These are phyloP conservation scores for Avena eriantha DNA, from an alignment of 176 grass and related monocot genomes.

Conservation along the genomic window DNA sequence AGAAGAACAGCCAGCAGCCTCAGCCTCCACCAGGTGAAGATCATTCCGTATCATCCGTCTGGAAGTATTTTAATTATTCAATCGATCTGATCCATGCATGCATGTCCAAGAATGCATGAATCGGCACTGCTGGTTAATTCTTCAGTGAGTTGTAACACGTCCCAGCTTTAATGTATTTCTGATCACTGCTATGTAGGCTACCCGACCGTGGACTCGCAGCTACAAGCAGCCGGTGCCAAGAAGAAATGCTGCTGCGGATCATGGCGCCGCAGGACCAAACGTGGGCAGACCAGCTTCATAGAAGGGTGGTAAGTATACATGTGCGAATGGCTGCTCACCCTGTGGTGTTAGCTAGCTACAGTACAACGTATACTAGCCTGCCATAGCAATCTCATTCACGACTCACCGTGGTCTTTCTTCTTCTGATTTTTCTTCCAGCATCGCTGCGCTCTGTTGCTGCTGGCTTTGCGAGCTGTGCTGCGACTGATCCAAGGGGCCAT, in stretches of 20 bases:
- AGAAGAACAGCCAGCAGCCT: slow-evolving; percentile 1
- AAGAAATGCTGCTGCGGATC: slow-evolving; percentile 40
- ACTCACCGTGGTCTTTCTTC: neutral
- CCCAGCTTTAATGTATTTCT: neutral
- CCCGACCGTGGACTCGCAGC: slow-evolving; percentile 30
- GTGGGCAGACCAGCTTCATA: slow-evolving; percentile 46
- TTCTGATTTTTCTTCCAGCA: slow-evolving; percentile 20
- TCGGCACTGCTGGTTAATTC: neutral
- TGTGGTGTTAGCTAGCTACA: no score
- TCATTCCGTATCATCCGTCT: neutral
- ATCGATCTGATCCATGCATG: neutral
- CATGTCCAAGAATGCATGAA: neutral
- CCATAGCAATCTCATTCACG: neutral
- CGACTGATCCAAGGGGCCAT: slow-evolving; percentile 23
- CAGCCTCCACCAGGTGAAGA: slow-evolving; percentile 35
- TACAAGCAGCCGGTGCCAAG: neutral
- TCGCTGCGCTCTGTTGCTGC: slow-evolving; percentile 60
- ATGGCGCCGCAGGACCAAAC: slow-evolving; percentile 19
- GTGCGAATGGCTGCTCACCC: neutral
- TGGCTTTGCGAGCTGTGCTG: slow-evolving; percentile 61
- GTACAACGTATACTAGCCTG: no score
- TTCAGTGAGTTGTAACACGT: neutral
- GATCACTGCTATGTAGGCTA: neutral
- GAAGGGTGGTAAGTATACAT: slow-evolving; percentile 43
- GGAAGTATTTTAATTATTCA: neutral